phyloP scores from a whole-genome alignment of 2,329 filamentous ascomycete species.

The Metarhizium humberi region DNA sequence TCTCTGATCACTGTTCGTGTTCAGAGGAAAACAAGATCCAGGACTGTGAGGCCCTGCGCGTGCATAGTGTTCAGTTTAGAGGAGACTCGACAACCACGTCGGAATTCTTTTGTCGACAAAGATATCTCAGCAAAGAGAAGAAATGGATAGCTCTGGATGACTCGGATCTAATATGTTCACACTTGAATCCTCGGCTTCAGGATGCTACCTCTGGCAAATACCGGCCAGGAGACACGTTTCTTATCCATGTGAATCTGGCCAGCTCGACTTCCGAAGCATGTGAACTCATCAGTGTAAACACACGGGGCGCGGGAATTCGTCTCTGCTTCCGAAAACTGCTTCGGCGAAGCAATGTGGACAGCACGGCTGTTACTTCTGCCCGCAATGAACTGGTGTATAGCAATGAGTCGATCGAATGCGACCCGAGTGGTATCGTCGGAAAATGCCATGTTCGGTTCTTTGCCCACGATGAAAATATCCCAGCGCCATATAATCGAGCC shows the following conservation, averaged over 20 bases:
- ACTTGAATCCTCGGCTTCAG: conserved; percentile 18
- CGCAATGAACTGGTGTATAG: conserved; percentile 54
- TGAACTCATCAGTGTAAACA: conserved; percentile 35
- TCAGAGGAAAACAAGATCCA: conserved; percentile 35
- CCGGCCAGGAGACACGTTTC: conserved; percentile 49
- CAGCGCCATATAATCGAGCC: conserved; percentile 53
- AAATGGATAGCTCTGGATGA: conserved; percentile 51
- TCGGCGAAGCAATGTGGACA: conserved; percentile 35
- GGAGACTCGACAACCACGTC: conserved; percentile 33
- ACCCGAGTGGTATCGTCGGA: conserved; percentile 34
- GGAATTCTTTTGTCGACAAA: conserved; percentile 62
- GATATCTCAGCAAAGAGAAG: conserved; percentile 50
- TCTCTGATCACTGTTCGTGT: conserved; percentile 71
- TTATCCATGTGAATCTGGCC: conserved; percentile 27
- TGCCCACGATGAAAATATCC: conserved; percentile 32
- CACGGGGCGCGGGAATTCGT: neutral
- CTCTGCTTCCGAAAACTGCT: conserved; percentile 38
- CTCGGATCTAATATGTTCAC: conserved; percentile 44
- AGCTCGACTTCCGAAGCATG: conserved; percentile 46
- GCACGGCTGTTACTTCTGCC: conserved; percentile 16
- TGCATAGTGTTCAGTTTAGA: conserved; percentile 50
- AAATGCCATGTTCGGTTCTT: conserved; percentile 54
- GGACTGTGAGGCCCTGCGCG: conserved; percentile 45
- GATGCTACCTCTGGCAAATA: conserved; percentile 21
- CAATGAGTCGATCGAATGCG: conserved; percentile 29